Percentiles rank a stretch among this genome's conserved stretches.
These are phyloP conservation scores for Pythium folliculosum DNA, from an alignment of 352 stramenopile genomes.

Conservation along the genomic window DNA sequence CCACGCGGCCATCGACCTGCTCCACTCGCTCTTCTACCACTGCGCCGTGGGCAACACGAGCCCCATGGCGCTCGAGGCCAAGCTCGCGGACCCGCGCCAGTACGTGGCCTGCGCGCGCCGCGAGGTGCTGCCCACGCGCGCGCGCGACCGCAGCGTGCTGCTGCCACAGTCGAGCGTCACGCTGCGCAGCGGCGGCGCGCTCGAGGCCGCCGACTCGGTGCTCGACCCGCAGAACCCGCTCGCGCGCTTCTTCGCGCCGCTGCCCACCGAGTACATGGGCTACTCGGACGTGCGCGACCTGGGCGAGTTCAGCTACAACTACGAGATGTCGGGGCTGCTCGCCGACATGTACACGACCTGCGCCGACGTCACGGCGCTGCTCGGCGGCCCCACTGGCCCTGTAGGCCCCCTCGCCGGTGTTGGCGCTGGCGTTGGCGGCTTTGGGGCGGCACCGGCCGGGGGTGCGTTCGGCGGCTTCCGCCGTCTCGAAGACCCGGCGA, in stretches of 20 bases:
- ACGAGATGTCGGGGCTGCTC: constrained; percentile 74
- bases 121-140: constrained; percentile 29
- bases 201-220: constrained; percentile 47
- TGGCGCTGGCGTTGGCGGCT: constrained; percentile 1
- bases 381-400: constrained; percentile 25
- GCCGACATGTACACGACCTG: constrained; percentile 78
- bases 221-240: constrained; percentile 52
- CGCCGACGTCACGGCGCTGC: constrained; percentile 39
- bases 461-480: too few relatives aligned
- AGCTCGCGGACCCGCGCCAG: constrained; percentile 62
- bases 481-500: constrained; percentile 18
- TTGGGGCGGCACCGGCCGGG: too few relatives aligned
- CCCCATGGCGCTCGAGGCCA: constrained; percentile 50
- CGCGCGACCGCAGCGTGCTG: constrained; percentile 54
- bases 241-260: constrained; percentile 50
- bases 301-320: constrained; percentile 83
- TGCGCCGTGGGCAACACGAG: constrained; percentile 69
- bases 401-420: constrained; percentile 22
- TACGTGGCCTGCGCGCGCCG: constrained; percentile 59
- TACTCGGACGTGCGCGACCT: constrained; percentile 76
- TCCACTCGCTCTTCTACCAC: constrained; percentile 87
- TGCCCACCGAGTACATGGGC: constrained; percentile 69
- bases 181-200: constrained; percentile 53
- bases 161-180: constrained; percentile 55
- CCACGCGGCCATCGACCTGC: constrained; percentile 77